phyloP scores from a whole-genome alignment of 208 protist species.

The Leishmania tarentolae region DNA sequence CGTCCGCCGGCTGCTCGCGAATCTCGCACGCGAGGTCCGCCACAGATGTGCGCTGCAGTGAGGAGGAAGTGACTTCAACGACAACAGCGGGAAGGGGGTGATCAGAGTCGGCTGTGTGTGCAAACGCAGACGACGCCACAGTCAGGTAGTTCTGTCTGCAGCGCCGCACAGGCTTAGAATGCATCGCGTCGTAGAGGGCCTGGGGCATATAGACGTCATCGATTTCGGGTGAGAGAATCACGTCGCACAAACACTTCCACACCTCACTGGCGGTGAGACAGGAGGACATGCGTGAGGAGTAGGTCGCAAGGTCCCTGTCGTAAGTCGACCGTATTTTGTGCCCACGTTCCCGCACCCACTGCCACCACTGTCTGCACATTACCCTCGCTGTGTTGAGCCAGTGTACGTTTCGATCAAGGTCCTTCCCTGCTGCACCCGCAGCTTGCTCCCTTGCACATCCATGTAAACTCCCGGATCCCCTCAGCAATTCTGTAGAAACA shows the following conservation, averaged over 20 bases:
- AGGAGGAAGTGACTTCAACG: conserved; percentile 16
- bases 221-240: background rate
- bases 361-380: background rate
- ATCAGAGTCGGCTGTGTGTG: background rate
- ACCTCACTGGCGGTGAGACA: conserved; percentile 27
- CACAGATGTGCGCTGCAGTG: conserved; percentile 20
- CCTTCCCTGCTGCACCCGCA: background rate
- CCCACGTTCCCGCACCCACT: background rate
- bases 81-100: background rate
- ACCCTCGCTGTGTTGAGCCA: background rate
- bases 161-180: conserved; percentile 15
- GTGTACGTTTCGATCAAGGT: too few relatives aligned
- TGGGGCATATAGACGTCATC: background rate
- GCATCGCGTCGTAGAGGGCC: background rate
- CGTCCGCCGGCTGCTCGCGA: conserved; percentile 30
- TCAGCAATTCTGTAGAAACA: conserved; percentile 13
- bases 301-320: background rate
- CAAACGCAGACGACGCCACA: background rate
- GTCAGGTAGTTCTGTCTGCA: conserved; percentile 11
- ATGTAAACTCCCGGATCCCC: background rate
- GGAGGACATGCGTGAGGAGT: background rate
- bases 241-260: conserved; percentile 19
- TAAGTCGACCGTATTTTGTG: too few relatives aligned
- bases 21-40: conserved; percentile 29
- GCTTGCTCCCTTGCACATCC: background rate